Percentiles rank a stretch among this genome's conserved stretches.
phyloP scores from a whole-genome alignment of 768 basidiomycete species.

The Clitopilus hobsonii region DNA sequence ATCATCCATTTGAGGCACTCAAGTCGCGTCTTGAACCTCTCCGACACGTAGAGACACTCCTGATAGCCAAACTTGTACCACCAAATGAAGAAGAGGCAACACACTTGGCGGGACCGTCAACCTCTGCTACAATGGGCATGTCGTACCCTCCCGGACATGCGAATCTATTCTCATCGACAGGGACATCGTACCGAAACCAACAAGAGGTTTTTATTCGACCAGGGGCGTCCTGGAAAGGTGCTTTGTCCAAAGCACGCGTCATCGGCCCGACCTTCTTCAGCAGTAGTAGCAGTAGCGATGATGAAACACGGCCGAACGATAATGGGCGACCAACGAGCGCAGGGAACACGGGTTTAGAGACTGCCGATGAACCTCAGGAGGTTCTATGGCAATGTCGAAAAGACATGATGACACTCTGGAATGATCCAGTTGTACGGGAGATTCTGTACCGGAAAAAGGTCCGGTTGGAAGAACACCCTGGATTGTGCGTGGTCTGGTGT shows the following conservation, averaged over 20 bases:
- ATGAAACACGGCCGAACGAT: constrained; percentile 8
- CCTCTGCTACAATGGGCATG: constrained; percentile 3
- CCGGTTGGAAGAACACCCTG: constrained; percentile 64
- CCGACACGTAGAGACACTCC: constrained; percentile 61
- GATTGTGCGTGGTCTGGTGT: constrained; percentile 53
- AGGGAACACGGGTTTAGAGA: constrained; percentile 40
- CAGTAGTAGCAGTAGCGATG: no score
- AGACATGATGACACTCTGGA: constrained; percentile 69
- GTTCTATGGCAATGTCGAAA: constrained; percentile 53
- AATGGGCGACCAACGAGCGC: constrained; percentile 36
- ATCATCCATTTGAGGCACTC: constrained; percentile 47
- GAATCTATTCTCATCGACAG: constrained; percentile 8
- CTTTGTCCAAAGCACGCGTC: constrained; percentile 41
- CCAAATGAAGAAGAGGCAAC: constrained; percentile 58
- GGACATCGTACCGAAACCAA: constrained; percentile 25
- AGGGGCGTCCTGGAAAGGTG: constrained; percentile 62
- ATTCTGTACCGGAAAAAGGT: constrained; percentile 55
- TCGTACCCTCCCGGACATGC: constrained; percentile 15
- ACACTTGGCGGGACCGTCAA: constrained; percentile 26
- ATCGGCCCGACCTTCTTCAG: constrained; percentile 21
- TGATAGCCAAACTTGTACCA: constrained; percentile 68
- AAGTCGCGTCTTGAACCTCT: constrained; percentile 62
- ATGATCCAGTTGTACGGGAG: constrained; percentile 52
- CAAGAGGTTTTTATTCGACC: constrained; percentile 64
- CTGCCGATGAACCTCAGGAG: constrained; percentile 54